Conservation (phyloP, 345 rosid species). For the Viola odorata region DNA sequence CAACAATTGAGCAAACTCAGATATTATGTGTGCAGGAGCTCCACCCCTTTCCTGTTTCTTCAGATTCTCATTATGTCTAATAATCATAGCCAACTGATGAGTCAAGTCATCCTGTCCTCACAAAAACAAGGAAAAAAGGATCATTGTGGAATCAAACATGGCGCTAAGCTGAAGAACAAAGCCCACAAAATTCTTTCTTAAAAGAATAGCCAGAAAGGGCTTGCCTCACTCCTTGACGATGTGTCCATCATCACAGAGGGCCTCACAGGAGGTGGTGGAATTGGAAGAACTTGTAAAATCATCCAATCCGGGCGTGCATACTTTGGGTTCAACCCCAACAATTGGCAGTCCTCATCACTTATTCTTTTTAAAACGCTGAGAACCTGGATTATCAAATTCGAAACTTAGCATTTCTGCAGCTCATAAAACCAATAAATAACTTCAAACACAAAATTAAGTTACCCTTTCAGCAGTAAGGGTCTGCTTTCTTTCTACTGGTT, state of each 20-base stretch:
- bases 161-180: neutral
- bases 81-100: slow-evolving; percentile 89
- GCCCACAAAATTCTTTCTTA: neutral
- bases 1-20: slow-evolving; percentile 89
- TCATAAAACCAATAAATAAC: neutral
- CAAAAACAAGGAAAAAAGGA: slow-evolving; percentile 15
- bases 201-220: slow-evolving; percentile 8
- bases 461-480: slow-evolving; percentile 93
- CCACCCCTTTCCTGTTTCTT: slow-evolving; percentile 91
- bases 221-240: slow-evolving; percentile 85
- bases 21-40: slow-evolving; percentile 93
- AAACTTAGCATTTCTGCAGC: slow-evolving; percentile 8
- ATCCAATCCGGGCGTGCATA: slow-evolving; percentile 99
- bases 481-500: slow-evolving; percentile 92
- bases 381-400: slow-evolving; percentile 37
- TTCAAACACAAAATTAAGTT: slow-evolving; percentile 5
- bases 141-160: neutral
- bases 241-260: slow-evolving; percentile 98
- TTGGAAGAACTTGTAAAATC: slow-evolving; percentile 95
- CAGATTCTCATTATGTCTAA: slow-evolving; percentile 86
- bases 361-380: slow-evolving; percentile 89
- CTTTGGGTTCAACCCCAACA: slow-evolving; percentile 85
- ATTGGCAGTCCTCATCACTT: slow-evolving; percentile 84
- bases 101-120: slow-evolving; percentile 82
- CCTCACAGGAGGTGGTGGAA: slow-evolving; percentile 98